Conservation (phyloP, 1,139 yeast species). For the Wickerhamiella infanticola region DNA sequence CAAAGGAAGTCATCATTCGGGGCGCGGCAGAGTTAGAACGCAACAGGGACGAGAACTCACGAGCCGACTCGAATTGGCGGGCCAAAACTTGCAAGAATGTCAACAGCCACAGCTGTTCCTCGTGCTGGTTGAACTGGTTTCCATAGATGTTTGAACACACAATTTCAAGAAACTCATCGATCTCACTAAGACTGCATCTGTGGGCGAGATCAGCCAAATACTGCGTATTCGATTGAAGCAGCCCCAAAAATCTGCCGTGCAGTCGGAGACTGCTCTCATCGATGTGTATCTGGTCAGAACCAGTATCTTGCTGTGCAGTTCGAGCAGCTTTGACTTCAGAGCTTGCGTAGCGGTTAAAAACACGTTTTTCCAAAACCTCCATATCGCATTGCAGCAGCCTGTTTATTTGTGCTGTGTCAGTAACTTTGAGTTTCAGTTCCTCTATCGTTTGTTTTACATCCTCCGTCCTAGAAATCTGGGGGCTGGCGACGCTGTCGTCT, state of each 20-base stretch:
- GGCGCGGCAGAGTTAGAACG: conserved; percentile 31
- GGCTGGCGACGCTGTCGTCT: too few species aligned
- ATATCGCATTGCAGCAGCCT: too few species aligned
- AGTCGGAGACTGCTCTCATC: conserved; percentile 1
- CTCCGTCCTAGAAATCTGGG: too few species aligned
- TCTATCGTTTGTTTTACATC: too few species aligned
- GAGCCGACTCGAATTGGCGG: conserved; percentile 25
- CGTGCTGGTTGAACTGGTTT: conserved; percentile 30
- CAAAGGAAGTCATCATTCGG: conserved; percentile 31
- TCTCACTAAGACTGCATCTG: conserved; percentile 27
- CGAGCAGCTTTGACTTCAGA: too few species aligned
- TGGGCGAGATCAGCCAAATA: conserved; percentile 26
- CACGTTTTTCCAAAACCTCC: too few species aligned
- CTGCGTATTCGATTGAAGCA: conserved; percentile 28
- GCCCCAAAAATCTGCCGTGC: conserved; percentile 27
- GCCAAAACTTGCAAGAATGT: conserved; percentile 30
- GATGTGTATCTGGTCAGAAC: too few species aligned
- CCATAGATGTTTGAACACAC: conserved; percentile 32
- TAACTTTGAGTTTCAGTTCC: too few species aligned
- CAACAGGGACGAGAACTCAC: conserved; percentile 26
- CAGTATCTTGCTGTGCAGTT: too few species aligned
- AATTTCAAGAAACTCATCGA: conserved; percentile 28
- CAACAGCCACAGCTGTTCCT: conserved; percentile 27
- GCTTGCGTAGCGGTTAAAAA: too few species aligned
- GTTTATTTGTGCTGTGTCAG: too few species aligned